phyloP scores from a whole-genome alignment of 768 basidiomycete genomes.

The Termitomyces heimii region DNA sequence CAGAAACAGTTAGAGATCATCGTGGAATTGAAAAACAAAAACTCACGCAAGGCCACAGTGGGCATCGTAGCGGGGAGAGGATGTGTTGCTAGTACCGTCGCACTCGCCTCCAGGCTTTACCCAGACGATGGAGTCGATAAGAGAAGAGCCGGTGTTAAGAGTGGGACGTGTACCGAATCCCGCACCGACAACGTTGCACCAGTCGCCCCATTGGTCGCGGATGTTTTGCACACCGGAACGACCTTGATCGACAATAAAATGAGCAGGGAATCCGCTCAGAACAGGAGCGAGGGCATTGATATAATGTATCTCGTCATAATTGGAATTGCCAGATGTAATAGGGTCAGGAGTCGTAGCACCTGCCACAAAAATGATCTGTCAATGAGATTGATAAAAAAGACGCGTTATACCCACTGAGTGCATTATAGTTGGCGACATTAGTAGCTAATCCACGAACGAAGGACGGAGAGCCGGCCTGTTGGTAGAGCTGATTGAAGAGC shows the following conservation, averaged over 20 bases:
- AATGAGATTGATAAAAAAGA: not conserved
- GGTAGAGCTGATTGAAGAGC: slow-evolving; percentile 46
- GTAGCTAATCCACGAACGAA: slow-evolving; percentile 60
- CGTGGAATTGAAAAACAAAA: not conserved
- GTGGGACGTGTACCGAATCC: slow-evolving; percentile 61
- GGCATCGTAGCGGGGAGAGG: slow-evolving; percentile 45
- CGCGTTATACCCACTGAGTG: slow-evolving; percentile 21
- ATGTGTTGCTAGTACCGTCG: slow-evolving; percentile 55
- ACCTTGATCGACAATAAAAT: slow-evolving; percentile 65
- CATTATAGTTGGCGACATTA: slow-evolving; percentile 45
- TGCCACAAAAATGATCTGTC: slow-evolving; percentile 25
- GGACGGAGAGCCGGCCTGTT: slow-evolving; percentile 45
- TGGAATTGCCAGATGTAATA: slow-evolving; percentile 51
- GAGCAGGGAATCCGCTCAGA: slow-evolving; percentile 48
- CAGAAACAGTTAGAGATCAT: slow-evolving; percentile 1
- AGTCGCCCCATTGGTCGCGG: slow-evolving; percentile 57
- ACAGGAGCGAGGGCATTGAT: slow-evolving; percentile 49
- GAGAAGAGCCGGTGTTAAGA: slow-evolving; percentile 42
- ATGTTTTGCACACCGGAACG: slow-evolving; percentile 60
- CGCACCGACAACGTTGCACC: slow-evolving; percentile 62
- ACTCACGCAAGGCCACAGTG: slow-evolving; percentile 44
- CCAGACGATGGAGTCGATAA: slow-evolving; percentile 61
- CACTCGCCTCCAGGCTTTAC: slow-evolving; percentile 66
- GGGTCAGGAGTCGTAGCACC: slow-evolving; percentile 49
- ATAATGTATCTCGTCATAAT: slow-evolving; percentile 59